Conservation (phyloP, 169 alveolate genomes). For the Cardiosporidium cionae region DNA sequence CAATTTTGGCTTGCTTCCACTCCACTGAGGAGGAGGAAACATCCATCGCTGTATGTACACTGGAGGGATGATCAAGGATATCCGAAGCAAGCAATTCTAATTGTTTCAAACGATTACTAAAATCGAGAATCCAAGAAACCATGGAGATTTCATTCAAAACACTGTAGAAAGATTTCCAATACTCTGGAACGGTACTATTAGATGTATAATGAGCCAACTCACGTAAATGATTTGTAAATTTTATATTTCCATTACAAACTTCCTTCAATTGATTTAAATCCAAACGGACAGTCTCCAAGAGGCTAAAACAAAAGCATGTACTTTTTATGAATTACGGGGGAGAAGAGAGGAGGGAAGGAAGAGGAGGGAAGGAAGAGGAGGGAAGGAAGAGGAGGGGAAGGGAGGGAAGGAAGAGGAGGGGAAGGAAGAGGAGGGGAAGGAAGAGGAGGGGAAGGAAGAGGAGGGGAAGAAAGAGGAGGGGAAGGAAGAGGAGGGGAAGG, state of each 20-base stretch:
- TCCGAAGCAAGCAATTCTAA: slow-evolving; percentile 19
- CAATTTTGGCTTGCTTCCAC: slow-evolving; percentile 43
- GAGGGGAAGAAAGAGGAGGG: too few relatives aligned
- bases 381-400: too few relatives aligned
- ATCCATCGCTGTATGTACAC: background rate
- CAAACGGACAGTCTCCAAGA: slow-evolving; percentile 51
- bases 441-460: background rate
- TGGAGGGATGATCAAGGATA: too few relatives aligned
- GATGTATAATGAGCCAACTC: slow-evolving; percentile 59
- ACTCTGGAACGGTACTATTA: slow-evolving; percentile 63
- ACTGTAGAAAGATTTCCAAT: slow-evolving; percentile 60
- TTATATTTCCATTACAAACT: slow-evolving; percentile 66
- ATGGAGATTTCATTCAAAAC: slow-evolving; percentile 54
- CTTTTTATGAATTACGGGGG: too few relatives aligned
- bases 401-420: background rate
- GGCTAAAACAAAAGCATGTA: too few relatives aligned
- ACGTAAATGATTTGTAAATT: slow-evolving; percentile 65
- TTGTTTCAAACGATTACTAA: slow-evolving; percentile 62
- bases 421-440: background rate
- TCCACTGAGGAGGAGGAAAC: slow-evolving; percentile 26
- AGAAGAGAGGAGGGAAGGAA: too few relatives aligned
- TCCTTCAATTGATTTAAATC: slow-evolving; percentile 51
- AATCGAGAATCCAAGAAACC: slow-evolving; percentile 79
- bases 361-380: too few relatives aligned
- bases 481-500: background rate